phyloP scores from a whole-genome alignment of 2,329 filamentous ascomycete species.

The Rasamsonia emersonii region DNA sequence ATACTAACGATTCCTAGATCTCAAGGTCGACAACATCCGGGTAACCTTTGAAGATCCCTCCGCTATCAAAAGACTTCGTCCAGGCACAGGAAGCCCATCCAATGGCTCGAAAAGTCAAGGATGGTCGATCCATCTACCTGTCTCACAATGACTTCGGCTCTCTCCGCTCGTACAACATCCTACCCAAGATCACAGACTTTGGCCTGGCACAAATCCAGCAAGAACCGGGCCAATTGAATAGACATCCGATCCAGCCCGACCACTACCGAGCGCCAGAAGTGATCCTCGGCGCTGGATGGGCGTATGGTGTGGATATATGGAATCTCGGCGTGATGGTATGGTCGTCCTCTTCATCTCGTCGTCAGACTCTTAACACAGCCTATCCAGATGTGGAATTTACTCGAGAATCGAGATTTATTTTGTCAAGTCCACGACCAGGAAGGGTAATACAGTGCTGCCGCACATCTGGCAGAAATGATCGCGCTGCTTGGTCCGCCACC shows the following conservation, averaged over 20 bases:
- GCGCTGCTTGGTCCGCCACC: constrained; percentile 33
- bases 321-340: constrained; percentile 30
- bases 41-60: constrained; percentile 28
- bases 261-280: constrained; percentile 35
- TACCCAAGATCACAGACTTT: constrained; percentile 29
- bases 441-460: constrained; percentile 27
- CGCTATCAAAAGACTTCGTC: constrained; percentile 21
- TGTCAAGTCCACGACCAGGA: constrained; percentile 24
- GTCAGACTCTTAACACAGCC: too few relatives aligned
- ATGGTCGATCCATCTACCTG: constrained; percentile 26
- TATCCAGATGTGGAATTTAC: constrained; percentile 30
- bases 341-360: constrained; percentile 11
- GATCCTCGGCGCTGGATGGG: constrained; percentile 30
- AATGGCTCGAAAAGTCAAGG: constrained; percentile 26
- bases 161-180: constrained; percentile 16
- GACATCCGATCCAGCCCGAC: constrained; percentile 37
- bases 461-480: constrained; percentile 37
- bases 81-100: constrained; percentile 31
- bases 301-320: constrained; percentile 33
- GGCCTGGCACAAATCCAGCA: constrained; percentile 26
- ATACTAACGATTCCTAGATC: constrained; percentile 20
- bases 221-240: constrained; percentile 34
- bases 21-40: constrained; percentile 43
- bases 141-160: constrained; percentile 26
- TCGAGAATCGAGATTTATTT: constrained; percentile 30